Evolutionary conservation across 805 yeast species (phyloP).

Genomic region (Pichia cephalocereana): DNA sequence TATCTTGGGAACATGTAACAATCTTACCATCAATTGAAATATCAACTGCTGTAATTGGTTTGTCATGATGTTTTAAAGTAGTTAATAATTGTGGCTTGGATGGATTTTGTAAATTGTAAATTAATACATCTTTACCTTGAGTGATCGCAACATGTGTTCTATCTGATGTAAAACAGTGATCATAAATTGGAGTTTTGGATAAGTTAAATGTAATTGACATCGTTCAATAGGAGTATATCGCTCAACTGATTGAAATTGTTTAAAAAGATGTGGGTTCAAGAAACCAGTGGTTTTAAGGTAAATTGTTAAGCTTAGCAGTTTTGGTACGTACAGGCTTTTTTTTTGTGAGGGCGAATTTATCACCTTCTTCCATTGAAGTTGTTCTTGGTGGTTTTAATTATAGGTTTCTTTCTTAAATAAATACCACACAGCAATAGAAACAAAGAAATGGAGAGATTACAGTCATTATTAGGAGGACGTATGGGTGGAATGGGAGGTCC

Average conservation of each 20-base stretch:
- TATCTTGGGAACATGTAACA: conserved; percentile 94
- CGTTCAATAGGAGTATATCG: conserved; percentile 27
- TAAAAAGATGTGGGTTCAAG: too few relatives aligned
- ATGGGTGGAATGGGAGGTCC: conserved; percentile 24
- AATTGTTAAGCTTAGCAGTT: too few relatives aligned
- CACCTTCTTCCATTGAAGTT: too few relatives aligned
- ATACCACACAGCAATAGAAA: neutral
- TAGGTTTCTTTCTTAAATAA: neutral
- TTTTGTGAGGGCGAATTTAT: too few relatives aligned
- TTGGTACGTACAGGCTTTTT: too few relatives aligned
- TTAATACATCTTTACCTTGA: conserved; percentile 64
- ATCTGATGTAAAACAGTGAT: conserved; percentile 80
- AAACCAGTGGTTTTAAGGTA: too few relatives aligned
- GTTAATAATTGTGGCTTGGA: conserved; percentile 56
- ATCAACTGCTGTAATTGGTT: conserved; percentile 90
- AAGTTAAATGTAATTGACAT: conserved; percentile 45
- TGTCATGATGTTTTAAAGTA: conserved; percentile 76
- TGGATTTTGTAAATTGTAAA: conserved; percentile 48
- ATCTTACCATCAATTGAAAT: conserved; percentile 81
- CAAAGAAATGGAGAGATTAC: conserved; percentile 24
- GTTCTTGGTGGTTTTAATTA: too few relatives aligned
- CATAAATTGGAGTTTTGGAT: conserved; percentile 81
- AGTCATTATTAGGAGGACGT: conserved; percentile 25
- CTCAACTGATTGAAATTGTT: conserved; percentile 22
- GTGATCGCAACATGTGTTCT: conserved; percentile 64